These are phyloP conservation scores for Ascosphaera apis DNA, from an alignment of 2,329 filamentous ascomycete genomes.

Conservation along the genomic window DNA sequence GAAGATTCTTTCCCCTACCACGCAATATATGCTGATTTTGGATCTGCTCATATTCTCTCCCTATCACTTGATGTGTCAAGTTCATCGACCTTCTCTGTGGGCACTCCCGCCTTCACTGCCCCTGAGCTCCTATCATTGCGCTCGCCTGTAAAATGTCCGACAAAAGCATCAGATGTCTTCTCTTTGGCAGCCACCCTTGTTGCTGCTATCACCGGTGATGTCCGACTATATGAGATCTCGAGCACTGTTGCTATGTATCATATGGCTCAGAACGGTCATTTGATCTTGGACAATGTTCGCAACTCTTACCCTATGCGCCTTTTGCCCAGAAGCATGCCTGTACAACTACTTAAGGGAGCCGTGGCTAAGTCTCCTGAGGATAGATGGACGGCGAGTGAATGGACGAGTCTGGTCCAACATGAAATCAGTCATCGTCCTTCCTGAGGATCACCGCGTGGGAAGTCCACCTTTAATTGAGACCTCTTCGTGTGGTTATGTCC, in stretches of 20 bases:
- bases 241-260: conserved; percentile 18
- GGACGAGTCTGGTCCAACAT: conserved; percentile 10
- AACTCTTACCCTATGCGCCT: conserved; percentile 16
- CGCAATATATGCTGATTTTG: conserved; percentile 23
- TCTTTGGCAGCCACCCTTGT: conserved; percentile 23
- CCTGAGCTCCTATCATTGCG: conserved; percentile 16
- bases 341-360: conserved; percentile 11
- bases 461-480: too few relatives aligned
- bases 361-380: conserved; percentile 16
- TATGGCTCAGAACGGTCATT: conserved; percentile 22
- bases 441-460: too few relatives aligned
- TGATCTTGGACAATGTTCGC: conserved; percentile 19
- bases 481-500: too few relatives aligned
- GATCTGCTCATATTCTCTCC: conserved; percentile 14
- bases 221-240: conserved; percentile 19
- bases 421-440: neutral
- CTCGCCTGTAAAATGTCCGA: conserved; percentile 5
- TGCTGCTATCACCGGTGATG: conserved; percentile 21
- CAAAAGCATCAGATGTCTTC: conserved; percentile 21
- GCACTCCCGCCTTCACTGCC: conserved; percentile 24
- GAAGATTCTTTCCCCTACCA: conserved; percentile 14
- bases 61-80: conserved; percentile 3
- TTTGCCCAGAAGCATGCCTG: conserved; percentile 18
- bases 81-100: conserved; percentile 9
- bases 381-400: conserved; percentile 13